Conservation (phyloP, 2,329 filamentous ascomycete genomes). For the Monosporascus sp. region DNA sequence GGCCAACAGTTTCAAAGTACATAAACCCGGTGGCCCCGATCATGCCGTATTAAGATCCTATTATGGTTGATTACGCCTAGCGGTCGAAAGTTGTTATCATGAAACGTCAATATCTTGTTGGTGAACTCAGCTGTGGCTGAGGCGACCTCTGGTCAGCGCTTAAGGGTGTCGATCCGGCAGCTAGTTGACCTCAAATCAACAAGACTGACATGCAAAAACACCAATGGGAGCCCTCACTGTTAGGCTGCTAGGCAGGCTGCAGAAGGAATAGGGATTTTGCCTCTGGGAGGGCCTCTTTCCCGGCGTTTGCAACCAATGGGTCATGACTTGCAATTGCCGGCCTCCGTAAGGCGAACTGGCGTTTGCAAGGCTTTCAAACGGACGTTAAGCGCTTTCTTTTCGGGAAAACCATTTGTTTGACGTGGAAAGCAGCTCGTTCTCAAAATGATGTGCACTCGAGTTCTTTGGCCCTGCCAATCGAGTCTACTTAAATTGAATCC, state of each 20-base stretch:
- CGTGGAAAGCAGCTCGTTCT: no score
- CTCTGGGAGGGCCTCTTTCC: background rate
- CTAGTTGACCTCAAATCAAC: background rate
- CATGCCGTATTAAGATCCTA: background rate
- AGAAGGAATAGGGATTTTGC: background rate
- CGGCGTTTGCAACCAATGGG: background rate
- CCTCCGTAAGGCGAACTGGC: constrained; percentile 2
- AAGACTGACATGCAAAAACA: background rate
- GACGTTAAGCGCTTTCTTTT: no score
- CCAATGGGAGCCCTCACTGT: background rate
- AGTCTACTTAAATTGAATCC: no score
- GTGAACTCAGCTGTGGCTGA: background rate
- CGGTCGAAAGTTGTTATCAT: background rate
- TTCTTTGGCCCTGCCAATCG: no score
- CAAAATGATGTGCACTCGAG: no score
- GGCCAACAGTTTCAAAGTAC: no score
- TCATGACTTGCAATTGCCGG: background rate
- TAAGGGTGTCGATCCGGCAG: background rate
- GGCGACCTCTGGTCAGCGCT: background rate
- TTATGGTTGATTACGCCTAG: background rate
- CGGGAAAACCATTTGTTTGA: no score
- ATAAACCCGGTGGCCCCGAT: no score
- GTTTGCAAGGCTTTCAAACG: constrained; percentile 1
- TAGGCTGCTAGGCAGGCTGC: background rate
- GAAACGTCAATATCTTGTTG: background rate